Percentiles rank a stretch among this genome's conserved stretches.
Conservation (phyloP, 2,329 filamentous ascomycete species). For the Penicillium verrucosum region DNA sequence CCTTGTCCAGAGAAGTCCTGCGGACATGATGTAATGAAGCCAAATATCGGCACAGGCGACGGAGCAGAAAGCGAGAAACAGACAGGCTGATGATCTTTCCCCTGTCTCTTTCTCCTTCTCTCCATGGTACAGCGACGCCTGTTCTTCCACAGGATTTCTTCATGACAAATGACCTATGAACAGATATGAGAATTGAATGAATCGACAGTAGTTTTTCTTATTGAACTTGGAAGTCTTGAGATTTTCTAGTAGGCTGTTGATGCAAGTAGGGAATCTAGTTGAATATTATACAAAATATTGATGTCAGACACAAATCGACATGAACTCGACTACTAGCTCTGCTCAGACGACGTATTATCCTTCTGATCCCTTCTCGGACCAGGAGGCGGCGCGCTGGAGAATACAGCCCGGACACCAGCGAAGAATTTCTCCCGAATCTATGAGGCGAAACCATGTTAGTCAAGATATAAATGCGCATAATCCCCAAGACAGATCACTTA, state of each 20-base stretch:
- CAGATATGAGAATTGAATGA: slow-evolving; percentile 27
- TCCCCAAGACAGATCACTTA: slow-evolving; percentile 23
- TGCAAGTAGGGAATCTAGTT: slow-evolving; percentile 4
- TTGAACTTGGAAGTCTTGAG: neutral
- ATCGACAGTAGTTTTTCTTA: slow-evolving; percentile 1
- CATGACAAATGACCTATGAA: slow-evolving; percentile 23
- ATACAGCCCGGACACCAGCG: slow-evolving; percentile 29
- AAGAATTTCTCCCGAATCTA: slow-evolving; percentile 38
- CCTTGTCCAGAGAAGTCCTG: slow-evolving; percentile 15
- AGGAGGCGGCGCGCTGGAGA: slow-evolving; percentile 34
- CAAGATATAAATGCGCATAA: neutral
- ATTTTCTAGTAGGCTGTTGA: neutral
- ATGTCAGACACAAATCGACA: neutral
- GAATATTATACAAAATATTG: slow-evolving; percentile 5
- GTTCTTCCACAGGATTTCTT: slow-evolving; percentile 19
- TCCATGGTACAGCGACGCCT: slow-evolving; percentile 20
- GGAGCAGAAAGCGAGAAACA: slow-evolving; percentile 4
- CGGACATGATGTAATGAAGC: slow-evolving; percentile 23
- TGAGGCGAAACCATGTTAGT: neutral
- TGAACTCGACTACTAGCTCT: neutral
- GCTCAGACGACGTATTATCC: slow-evolving; percentile 3
- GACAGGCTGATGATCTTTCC: neutral
- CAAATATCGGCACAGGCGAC: slow-evolving; percentile 20
- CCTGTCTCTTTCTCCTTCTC: slow-evolving; percentile 7
- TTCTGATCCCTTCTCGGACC: slow-evolving; percentile 23